These are phyloP conservation scores for Cystobasidium pallidum DNA, from an alignment of 1,284 basidiomycete species.

Conservation along the genomic window DNA sequence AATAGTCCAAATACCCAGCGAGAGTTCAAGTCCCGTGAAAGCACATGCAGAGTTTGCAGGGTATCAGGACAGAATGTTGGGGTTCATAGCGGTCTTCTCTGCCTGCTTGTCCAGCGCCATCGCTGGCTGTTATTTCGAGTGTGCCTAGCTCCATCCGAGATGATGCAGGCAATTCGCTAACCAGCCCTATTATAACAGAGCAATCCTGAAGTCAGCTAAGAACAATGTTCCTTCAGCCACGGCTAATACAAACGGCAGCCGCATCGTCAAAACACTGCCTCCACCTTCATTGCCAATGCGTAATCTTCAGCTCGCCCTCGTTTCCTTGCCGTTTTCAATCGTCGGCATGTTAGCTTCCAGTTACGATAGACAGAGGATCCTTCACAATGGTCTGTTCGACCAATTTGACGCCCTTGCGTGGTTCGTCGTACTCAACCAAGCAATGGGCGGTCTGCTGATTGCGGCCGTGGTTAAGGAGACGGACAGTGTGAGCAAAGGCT, in stretches of 20 bases:
- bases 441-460: slow-evolving; percentile 51
- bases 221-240: background rate
- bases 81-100: slow-evolving; percentile 49
- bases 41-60: background rate
- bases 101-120: slow-evolving; percentile 50
- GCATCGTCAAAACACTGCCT: slow-evolving; percentile 7
- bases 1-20: slow-evolving; percentile 47
- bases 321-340: slow-evolving; percentile 49
- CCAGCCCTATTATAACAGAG: background rate
- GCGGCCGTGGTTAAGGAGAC: slow-evolving; percentile 51
- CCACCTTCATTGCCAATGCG: slow-evolving; percentile 32
- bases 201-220: slow-evolving; percentile 22
- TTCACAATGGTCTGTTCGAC: slow-evolving; percentile 9
- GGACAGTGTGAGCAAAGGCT: slow-evolving; percentile 51
- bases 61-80: slow-evolving; percentile 39
- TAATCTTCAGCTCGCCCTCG: slow-evolving; percentile 51
- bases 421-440: slow-evolving; percentile 52
- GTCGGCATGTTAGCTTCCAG: slow-evolving; percentile 27
- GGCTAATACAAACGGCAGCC: background rate
- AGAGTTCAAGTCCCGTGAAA: background rate
- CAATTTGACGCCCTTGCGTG: slow-evolving; percentile 49
- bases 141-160: background rate
- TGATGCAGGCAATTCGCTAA: slow-evolving; percentile 18
- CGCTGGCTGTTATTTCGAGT: slow-evolving; percentile 53
- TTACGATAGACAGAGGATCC: slow-evolving; percentile 22